A percentile compares a stretch with the other conserved stretches of the same genome.
These are phyloP conservation scores for Mycena olivaceomarginata DNA, from an alignment of 768 basidiomycete species.

Conservation along the genomic window DNA sequence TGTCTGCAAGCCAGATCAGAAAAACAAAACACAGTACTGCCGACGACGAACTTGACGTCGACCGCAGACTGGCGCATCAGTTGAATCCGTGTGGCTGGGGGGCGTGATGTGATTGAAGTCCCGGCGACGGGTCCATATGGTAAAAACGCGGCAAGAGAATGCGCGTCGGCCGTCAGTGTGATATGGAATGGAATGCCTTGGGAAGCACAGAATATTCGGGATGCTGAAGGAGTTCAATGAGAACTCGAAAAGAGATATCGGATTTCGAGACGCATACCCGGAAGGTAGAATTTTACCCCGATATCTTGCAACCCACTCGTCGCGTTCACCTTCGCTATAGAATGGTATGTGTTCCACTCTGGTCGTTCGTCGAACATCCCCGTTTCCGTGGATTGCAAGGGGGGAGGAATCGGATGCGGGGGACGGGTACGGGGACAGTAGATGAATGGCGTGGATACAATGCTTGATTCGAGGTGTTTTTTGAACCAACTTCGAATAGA, in stretches of 20 bases:
- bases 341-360: slow-evolving; percentile 72
- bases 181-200: slow-evolving; percentile 83
- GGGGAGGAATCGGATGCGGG: slow-evolving; percentile 67
- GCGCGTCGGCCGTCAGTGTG: slow-evolving; percentile 71
- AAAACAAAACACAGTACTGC: background rate
- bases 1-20: slow-evolving; percentile 59
- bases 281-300: slow-evolving; percentile 62
- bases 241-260: slow-evolving; percentile 43
- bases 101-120: slow-evolving; percentile 49
- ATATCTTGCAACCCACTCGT: slow-evolving; percentile 62
- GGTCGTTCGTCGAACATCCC: slow-evolving; percentile 64
- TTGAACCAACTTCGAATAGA: slow-evolving; percentile 13
- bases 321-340: slow-evolving; percentile 60
- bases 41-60: slow-evolving; percentile 70
- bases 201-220: slow-evolving; percentile 74
- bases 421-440: slow-evolving; percentile 83
- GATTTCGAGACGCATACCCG: slow-evolving; percentile 42
- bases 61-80: slow-evolving; percentile 81
- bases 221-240: slow-evolving; percentile 61
- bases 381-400: slow-evolving; percentile 54
- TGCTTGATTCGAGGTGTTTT: slow-evolving; percentile 54
- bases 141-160: slow-evolving; percentile 76
- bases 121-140: slow-evolving; percentile 72
- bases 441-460: slow-evolving; percentile 75
- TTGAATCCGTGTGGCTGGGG: slow-evolving; percentile 75